Evolutionary conservation across 768 basidiomycete species (phyloP), one percentile per base, ranked within the genome.

Genomic region (Suillus ampliporus): DNA sequence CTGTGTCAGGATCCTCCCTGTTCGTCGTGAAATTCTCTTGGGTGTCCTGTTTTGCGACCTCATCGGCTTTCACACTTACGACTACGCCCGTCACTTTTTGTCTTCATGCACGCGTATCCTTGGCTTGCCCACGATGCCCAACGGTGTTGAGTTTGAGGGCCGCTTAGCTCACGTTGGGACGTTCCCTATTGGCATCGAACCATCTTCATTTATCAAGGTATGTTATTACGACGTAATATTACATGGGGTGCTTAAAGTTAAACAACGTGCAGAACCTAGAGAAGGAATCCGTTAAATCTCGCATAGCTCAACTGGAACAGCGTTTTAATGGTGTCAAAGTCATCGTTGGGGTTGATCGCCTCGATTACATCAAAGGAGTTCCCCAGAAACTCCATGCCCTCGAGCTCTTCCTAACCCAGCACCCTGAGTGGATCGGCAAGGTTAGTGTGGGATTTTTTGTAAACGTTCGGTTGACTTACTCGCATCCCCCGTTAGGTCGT

Each of bases 361-460:
- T 99, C 59, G 97, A 99, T 75, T 99, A 99, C 79, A 99, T 99
- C 89, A 99, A 99, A 83, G 97, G 97, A 71, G 95, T 99, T 38
- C 97, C 97, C 2, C 97, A 99, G 76, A 99, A 99, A 78, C 78
- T 99, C 53, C 95, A 98, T 73, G 96, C 94, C 0, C 86, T 99
- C 62, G 97, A 99, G 73, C 86, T 97, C 47, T 99, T 99, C 86
- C 84, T 99, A 37, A 88, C 91, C 21, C 96, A 98, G 68, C 97
- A 99, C 74, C 97, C 97, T 5, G 97, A 99, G 77, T 99, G 96
- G 96, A 94, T 99, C 69, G 97, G 97, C 69, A 99, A 97, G 84
- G 92, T 88, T 54, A 40, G 79, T 67, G 37, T 56, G 37, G 19
- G 54, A 40, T 3, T 40, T n/a, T 11, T 47, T 34, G 26, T 21